A percentile compares a stretch with the other conserved stretches of the same genome.
Evolutionary conservation across 2,329 filamentous ascomycete genomes (phyloP).

Genomic region (Knufia fluminis): DNA sequence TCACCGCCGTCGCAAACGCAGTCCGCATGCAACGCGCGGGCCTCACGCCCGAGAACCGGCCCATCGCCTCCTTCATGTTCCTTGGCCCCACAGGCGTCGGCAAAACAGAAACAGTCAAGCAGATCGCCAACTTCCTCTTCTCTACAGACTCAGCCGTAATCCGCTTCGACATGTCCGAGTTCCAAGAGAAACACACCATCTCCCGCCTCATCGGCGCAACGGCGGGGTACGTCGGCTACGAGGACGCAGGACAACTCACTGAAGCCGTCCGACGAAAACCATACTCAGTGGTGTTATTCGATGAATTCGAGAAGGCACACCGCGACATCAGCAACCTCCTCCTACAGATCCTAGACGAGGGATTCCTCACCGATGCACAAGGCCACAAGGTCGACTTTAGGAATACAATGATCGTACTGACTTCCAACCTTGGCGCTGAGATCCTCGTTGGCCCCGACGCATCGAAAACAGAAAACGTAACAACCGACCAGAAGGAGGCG

Average conservation of each 20-base stretch:
- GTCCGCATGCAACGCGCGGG: conserved; percentile 91
- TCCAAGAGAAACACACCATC: conserved; percentile 94
- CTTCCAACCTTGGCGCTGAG: conserved; percentile 87
- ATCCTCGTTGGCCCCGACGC: conserved; percentile 69
- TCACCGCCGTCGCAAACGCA: conserved; percentile 82
- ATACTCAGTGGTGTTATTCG: conserved; percentile 87
- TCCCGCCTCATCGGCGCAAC: conserved; percentile 86
- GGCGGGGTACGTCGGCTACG: conserved; percentile 91
- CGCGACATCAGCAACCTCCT: conserved; percentile 86
- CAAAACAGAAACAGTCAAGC: conserved; percentile 96
- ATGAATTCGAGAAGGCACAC: conserved; percentile 97
- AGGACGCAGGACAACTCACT: conserved; percentile 90
- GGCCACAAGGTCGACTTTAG: conserved; percentile 95
- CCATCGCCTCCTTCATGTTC: conserved; percentile 94
- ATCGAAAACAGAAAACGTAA: conserved; percentile 51
- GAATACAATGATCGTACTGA: conserved; percentile 93
- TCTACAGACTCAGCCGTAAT: conserved; percentile 84
- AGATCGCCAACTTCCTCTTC: conserved; percentile 86
- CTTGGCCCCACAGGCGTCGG: conserved; percentile 92
- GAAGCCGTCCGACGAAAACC: conserved; percentile 92
- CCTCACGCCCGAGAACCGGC: conserved; percentile 80
- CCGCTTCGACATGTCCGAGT: conserved; percentile 95
- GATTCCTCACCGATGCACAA: conserved; percentile 88
- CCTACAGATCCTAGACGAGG: conserved; percentile 90
- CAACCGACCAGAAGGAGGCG: conserved; percentile 61